Evolutionary conservation across 371 early-diverging fungal genomes (phyloP).

Genomic region (Circinella minor): DNA sequence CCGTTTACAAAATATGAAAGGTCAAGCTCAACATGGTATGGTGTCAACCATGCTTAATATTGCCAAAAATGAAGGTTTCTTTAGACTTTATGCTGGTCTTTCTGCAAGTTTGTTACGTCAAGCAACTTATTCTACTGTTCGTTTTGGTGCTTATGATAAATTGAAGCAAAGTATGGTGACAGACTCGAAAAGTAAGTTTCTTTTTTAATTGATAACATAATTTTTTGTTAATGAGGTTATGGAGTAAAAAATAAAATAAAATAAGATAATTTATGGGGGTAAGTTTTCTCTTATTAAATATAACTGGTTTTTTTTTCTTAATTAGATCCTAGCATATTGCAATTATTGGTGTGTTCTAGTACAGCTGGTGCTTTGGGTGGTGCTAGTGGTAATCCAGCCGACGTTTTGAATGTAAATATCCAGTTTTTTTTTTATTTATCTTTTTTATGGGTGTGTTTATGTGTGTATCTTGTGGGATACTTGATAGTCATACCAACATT

Average conservation of each 20-base stretch:
- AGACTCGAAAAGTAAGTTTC: background rate
- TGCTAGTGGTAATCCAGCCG: slow-evolving; percentile 75
- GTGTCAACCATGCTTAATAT: slow-evolving; percentile 46
- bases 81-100: slow-evolving; percentile 62
- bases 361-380: slow-evolving; percentile 71
- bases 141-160: slow-evolving; percentile 71
- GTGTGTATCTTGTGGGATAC: too few species aligned
- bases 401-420: slow-evolving; percentile 58
- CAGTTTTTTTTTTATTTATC: background rate
- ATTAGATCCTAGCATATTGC: slow-evolving; percentile 44
- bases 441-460: too few species aligned
- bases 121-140: slow-evolving; percentile 70
- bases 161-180: slow-evolving; percentile 34
- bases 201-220: too few species aligned
- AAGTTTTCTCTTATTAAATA: background rate
- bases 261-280: too few species aligned
- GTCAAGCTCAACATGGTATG: slow-evolving; percentile 34
- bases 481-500: background rate
- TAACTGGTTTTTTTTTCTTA: background rate
- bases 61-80: slow-evolving; percentile 39
- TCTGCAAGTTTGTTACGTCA: slow-evolving; percentile 71
- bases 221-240: too few species aligned
- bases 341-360: slow-evolving; percentile 56
- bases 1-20: slow-evolving; percentile 63
- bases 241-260: too few species aligned